Conservation (phyloP, 2,329 filamentous ascomycete genomes). For the Ophiostoma angusticollis region DNA sequence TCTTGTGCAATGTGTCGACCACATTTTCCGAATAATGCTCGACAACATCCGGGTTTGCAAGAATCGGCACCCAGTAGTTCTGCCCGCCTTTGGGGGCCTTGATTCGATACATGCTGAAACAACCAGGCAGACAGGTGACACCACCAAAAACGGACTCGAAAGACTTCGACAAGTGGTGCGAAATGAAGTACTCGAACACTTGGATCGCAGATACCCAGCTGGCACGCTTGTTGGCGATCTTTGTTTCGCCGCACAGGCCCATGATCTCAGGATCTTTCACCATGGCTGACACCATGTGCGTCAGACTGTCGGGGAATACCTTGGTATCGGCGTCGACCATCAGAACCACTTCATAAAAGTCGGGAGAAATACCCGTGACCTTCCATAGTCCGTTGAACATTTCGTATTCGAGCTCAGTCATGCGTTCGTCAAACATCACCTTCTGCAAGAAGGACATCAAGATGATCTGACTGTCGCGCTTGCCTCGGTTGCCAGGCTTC, state of each 20-base stretch:
- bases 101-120: conserved; percentile 99
- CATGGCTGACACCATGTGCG: conserved; percentile 98
- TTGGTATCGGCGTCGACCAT: conserved; percentile 99
- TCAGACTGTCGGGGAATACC: conserved; percentile 94
- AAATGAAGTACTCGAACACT: conserved; percentile 99
- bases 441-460: conserved; percentile 99
- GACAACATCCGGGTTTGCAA: conserved; percentile 95
- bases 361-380: conserved; percentile 92
- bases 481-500: conserved; percentile 94
- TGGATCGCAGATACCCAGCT: conserved; percentile 97
- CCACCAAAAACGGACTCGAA: conserved; percentile 98
- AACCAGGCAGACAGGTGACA: conserved; percentile 95
- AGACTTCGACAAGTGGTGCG: conserved; percentile 89
- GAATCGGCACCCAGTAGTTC: conserved; percentile 98
- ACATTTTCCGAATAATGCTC: conserved; percentile 99
- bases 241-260: conserved; percentile 96
- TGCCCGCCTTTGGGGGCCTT: conserved; percentile 96
- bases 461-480: conserved; percentile 97
- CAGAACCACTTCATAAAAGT: conserved; percentile 94
- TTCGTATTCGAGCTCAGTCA: conserved; percentile 98
- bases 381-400: conserved; percentile 99
- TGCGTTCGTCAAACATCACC: conserved; percentile 99
- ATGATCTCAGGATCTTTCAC: conserved; percentile 98
- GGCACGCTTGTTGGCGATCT: conserved; percentile 95
- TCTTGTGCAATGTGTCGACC: conserved; percentile 95